phyloP scores from a whole-genome alignment of 768 basidiomycete genomes.

The Naganishia friedmannii region DNA sequence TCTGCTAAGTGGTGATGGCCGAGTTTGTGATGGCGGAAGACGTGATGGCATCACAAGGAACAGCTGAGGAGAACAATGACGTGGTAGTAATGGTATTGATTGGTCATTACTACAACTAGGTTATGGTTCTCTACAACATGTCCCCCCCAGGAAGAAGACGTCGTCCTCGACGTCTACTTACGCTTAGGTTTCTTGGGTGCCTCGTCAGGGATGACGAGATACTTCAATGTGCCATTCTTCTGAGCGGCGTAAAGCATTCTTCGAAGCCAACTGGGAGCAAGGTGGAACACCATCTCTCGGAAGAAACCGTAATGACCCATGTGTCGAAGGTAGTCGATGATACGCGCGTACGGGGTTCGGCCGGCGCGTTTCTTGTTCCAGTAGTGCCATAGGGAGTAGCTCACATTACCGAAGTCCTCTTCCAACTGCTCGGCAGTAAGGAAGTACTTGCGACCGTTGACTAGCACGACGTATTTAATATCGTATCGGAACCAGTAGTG shows the following conservation, averaged over 20 bases:
- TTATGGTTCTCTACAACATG: no score
- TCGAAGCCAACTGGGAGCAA: not conserved
- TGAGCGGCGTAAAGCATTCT: not conserved
- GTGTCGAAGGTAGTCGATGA: not conserved
- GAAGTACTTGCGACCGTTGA: not conserved
- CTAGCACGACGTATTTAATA: not conserved
- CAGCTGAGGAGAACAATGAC: no score
- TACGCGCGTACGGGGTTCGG: not conserved
- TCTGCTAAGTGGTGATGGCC: no score
- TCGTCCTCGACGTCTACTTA: no score
- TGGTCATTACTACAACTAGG: no score
- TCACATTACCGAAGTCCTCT: not conserved
- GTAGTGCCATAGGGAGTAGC: not conserved
- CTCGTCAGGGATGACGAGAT: not conserved
- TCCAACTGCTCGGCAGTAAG: not conserved
- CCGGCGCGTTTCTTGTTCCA: not conserved
- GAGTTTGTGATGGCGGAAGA: no score
- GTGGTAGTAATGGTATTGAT: no score
- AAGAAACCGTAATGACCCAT: not conserved
- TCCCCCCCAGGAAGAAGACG: no score
- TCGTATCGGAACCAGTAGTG: not conserved
- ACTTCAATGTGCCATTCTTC: not conserved
- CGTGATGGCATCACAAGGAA: no score
- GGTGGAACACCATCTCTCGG: slow-evolving; percentile 1
- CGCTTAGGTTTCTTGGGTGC: no score